A percentile compares a stretch with the other conserved stretches of the same genome.
These are phyloP conservation scores for Phytophthora multivora DNA, from an alignment of 352 stramenopile genomes.

Conservation along the genomic window DNA sequence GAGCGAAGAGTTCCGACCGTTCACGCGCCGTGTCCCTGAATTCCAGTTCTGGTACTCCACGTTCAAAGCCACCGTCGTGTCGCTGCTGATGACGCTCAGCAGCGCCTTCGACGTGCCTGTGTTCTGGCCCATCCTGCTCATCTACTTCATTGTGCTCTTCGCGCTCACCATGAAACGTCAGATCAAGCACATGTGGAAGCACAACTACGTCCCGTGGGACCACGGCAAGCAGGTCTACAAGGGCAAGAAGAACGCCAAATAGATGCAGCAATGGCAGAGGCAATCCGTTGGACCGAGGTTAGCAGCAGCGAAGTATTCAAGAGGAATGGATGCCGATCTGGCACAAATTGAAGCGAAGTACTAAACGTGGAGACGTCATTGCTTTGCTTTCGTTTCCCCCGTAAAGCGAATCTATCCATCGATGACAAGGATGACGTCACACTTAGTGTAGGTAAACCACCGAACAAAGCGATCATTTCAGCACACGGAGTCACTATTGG, in stretches of 20 bases:
- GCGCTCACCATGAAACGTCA: slow-evolving; percentile 99
- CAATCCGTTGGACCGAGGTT: slow-evolving; percentile 1
- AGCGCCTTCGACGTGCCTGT: slow-evolving; percentile 98
- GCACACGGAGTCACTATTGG: background rate
- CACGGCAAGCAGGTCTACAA: slow-evolving; percentile 97
- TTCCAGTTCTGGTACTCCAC: slow-evolving; percentile 99
- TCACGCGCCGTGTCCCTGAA: slow-evolving; percentile 94
- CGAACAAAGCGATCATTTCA: slow-evolving; percentile 4
- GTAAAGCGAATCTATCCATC: slow-evolving; percentile 16
- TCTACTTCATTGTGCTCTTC: slow-evolving; percentile 99
- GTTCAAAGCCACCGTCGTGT: slow-evolving; percentile 90
- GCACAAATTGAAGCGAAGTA: slow-evolving; percentile 1
- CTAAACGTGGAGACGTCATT: background rate
- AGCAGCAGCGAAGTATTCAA: slow-evolving; percentile 3
- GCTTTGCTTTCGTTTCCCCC: background rate
- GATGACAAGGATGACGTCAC: slow-evolving; percentile 13
- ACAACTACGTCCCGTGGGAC: slow-evolving; percentile 98
- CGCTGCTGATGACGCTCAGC: slow-evolving; percentile 98
- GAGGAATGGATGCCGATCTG: background rate
- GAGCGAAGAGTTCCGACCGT: slow-evolving; percentile 93
- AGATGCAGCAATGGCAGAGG: slow-evolving; percentile 34
- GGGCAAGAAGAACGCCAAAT: slow-evolving; percentile 81
- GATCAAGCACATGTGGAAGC: slow-evolving; percentile 99
- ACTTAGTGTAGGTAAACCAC: slow-evolving; percentile 6
- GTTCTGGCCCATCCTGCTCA: slow-evolving; percentile 99